Conservation (phyloP, 139 green algal genomes). For the Picochlorum sp. region DNA sequence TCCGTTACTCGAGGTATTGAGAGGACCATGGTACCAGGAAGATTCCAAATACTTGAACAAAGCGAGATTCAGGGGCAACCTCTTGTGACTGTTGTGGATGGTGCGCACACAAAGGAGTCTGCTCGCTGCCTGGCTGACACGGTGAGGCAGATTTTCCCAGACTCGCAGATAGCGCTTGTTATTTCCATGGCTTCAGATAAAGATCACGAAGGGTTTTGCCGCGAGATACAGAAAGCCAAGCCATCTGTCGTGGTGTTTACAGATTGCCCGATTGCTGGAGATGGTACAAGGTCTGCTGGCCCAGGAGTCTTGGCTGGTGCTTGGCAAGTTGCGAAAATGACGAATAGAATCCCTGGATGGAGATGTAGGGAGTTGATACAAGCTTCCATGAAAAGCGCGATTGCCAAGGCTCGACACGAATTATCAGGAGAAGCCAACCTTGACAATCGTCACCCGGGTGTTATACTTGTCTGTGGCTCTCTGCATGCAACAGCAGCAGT, state of each 20-base stretch:
- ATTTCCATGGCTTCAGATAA: constrained; percentile 80
- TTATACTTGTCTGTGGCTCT: constrained; percentile 63
- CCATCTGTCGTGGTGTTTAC: constrained; percentile 63
- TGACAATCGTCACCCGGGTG: neutral
- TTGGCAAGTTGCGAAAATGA: constrained; percentile 35
- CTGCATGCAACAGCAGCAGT: constrained; percentile 56
- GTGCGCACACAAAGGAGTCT: constrained; percentile 64
- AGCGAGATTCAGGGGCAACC: neutral
- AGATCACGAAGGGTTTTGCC: constrained; percentile 42
- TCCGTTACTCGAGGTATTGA: neutral
- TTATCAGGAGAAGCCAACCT: constrained; percentile 15
- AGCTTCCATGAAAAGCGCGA: constrained; percentile 45
- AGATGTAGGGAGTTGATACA: constrained; percentile 53
- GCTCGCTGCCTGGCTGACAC: constrained; percentile 44
- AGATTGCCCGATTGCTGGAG: constrained; percentile 51
- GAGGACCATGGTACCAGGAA: constrained; percentile 13
- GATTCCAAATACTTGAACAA: constrained; percentile 56
- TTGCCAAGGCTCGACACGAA: constrained; percentile 51
- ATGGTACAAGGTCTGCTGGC: constrained; percentile 24
- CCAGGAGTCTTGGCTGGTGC: constrained; percentile 51
- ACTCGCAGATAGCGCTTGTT: constrained; percentile 48
- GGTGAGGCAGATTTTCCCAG: constrained; percentile 33
- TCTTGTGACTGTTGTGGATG: constrained; percentile 58
- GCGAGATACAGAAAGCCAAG: constrained; percentile 18
- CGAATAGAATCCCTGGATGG: neutral